Evolutionary conservation across 257 asterid genomes (phyloP).

Genomic region (Eucommia ulmoides): DNA sequence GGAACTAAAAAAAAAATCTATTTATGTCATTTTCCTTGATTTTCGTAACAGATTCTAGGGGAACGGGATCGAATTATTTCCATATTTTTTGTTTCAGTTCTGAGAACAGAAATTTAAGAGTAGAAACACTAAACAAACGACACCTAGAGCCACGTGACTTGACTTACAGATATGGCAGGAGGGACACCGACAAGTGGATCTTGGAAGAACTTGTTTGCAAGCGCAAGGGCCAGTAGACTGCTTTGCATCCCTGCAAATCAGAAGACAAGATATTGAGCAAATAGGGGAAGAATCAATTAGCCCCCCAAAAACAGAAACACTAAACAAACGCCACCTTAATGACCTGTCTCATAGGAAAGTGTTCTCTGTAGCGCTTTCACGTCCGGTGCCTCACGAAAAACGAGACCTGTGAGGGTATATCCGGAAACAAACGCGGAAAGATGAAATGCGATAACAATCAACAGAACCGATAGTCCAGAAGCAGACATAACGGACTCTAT

Average conservation of each 20-base stretch:
- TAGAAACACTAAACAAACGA: not conserved
- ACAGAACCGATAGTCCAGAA: constrained; percentile 74
- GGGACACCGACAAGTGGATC: constrained; percentile 93
- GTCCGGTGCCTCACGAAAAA: constrained; percentile 49
- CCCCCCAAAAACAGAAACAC: constrained; percentile 30
- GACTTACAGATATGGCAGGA: constrained; percentile 93
- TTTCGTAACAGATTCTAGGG: not conserved
- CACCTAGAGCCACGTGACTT: too few relatives aligned
- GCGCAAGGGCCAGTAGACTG: constrained; percentile 93
- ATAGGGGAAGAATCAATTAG: too few relatives aligned
- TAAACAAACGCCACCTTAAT: not conserved
- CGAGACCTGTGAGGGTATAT: constrained; percentile 43
- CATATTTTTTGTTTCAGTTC: too few relatives aligned
- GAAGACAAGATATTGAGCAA: constrained; percentile 5
- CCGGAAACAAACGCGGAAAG: constrained; percentile 68
- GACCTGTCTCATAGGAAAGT: constrained; percentile 90
- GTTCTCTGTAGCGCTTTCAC: constrained; percentile 89
- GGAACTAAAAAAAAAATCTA: not conserved
- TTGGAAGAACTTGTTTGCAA: constrained; percentile 75
- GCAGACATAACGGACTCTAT: constrained; percentile 57
- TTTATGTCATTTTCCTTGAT: not conserved
- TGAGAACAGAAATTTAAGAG: not conserved
- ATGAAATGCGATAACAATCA: constrained; percentile 78
- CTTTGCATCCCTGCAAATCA: constrained; percentile 88
- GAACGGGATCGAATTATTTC: not conserved